Evolutionary conservation across 768 basidiomycete species (phyloP).

Genomic region (Gloeophyllum trabeum): DNA sequence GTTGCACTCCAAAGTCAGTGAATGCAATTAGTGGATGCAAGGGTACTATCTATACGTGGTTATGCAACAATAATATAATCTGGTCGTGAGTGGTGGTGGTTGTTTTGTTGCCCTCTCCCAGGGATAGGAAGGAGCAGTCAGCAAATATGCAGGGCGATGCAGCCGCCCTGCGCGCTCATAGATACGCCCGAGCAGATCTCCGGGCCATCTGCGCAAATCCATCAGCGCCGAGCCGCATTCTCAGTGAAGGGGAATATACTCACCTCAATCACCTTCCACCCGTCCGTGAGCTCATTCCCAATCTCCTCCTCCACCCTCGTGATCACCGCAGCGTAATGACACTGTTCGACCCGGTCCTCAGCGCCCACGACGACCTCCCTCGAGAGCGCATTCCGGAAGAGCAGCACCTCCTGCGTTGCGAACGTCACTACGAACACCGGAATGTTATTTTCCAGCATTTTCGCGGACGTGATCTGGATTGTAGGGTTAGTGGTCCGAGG

Average conservation of each 20-base stretch:
- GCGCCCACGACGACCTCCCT: slow-evolving; percentile 81
- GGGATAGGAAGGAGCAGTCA: no score
- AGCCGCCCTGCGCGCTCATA: no score
- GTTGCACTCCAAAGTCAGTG: no score
- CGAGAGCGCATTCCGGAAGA: slow-evolving; percentile 86
- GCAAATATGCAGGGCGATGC: no score
- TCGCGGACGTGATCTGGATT: slow-evolving; percentile 66
- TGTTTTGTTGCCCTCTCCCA: no score
- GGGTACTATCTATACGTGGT: no score
- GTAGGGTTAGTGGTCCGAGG: not conserved
- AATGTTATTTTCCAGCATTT: slow-evolving; percentile 80
- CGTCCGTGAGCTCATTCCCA: slow-evolving; percentile 87
- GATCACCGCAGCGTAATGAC: slow-evolving; percentile 84
- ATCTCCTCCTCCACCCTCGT: slow-evolving; percentile 84
- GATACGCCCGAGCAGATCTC: slow-evolving; percentile 36
- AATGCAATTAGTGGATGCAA: no score
- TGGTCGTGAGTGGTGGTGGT: no score
- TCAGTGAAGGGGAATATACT: slow-evolving; percentile 12
- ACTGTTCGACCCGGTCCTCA: slow-evolving; percentile 87
- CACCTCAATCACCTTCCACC: slow-evolving; percentile 98
- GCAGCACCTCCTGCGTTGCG: slow-evolving; percentile 84
- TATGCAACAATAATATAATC: no score
- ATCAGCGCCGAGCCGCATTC: not conserved
- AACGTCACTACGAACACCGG: slow-evolving; percentile 91
- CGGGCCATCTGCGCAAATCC: slow-evolving; percentile 31